Base-by-base conservation (phyloP, 768 basidiomycete genomes). In the Xerocomellus intermedius region DNA sequence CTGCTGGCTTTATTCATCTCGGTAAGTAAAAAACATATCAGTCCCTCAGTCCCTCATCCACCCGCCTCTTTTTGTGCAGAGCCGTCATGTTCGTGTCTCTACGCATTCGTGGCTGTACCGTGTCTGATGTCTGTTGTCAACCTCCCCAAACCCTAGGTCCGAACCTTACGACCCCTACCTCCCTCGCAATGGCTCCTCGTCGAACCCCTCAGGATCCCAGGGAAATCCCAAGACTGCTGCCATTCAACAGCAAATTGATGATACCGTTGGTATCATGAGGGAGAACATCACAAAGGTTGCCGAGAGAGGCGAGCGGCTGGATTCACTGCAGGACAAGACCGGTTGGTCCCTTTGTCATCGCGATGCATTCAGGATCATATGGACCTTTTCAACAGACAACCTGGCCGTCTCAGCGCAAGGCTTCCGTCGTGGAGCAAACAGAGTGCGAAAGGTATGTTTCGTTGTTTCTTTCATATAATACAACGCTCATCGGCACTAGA, bases 161-260 rank as follows among this genome's bases (percentile, higher is more conserved):
- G 92, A 96, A 77, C 95, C 94, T 69, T 98, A 98, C 76, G 96
- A 98, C 82, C 96, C 96, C 62, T 98, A 99, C 76, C 82, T 98
- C 58, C 94, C 95, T 60, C 87, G 91, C 65, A 84, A 82, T 71
- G 88, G 89, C 72, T 76, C 83, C 54, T 80, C 84, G 47, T 77
- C 86, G 13, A 74, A 80, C 61, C 67, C 76, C 32, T 80, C 78
- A 42, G 72, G 82, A 33, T 74, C 69, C 30, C 69, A 75, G 58
- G 73, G 78, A 58, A 91, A 86, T 68, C 68, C 87, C 47, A 93
- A 96, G 83, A 98, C 95, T 0, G 91, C 92, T 3, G 91, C 90
- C 54, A 96, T 98, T 64, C 96, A 98, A 72, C 82, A 81, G n/a
- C 94, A 98, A 75, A 98, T 98, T 63, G 93, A 98, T 71, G 89